Conservation (phyloP, 2,329 filamentous ascomycete genomes). For the Fusarium sublunatum region DNA sequence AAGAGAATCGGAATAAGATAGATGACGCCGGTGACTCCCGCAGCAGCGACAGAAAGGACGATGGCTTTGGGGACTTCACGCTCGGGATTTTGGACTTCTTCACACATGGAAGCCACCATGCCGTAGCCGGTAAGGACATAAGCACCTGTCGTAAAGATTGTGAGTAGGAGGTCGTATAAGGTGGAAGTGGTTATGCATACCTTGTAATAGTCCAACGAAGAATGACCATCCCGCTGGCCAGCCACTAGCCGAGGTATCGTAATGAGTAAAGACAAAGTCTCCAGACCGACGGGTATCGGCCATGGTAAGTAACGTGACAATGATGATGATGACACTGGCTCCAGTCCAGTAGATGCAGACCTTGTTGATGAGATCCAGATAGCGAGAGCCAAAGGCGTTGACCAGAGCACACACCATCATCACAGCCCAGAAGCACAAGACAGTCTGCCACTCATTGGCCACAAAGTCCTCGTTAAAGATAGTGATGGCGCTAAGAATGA, state of each 20-base stretch:
- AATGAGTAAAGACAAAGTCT: slow-evolving; percentile 74
- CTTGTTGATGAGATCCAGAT: slow-evolving; percentile 76
- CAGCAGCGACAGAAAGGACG: slow-evolving; percentile 73
- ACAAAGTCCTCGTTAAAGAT: slow-evolving; percentile 71
- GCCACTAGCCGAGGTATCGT: slow-evolving; percentile 74
- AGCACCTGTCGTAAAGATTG: slow-evolving; percentile 46
- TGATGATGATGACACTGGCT: slow-evolving; percentile 75
- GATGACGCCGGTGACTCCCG: slow-evolving; percentile 69
- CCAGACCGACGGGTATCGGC: slow-evolving; percentile 72
- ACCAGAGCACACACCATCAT: slow-evolving; percentile 72
- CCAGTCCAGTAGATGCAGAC: slow-evolving; percentile 79
- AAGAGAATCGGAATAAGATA: slow-evolving; percentile 82
- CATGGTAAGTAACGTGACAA: slow-evolving; percentile 74
- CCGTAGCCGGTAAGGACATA: slow-evolving; percentile 61
- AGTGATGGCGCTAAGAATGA: slow-evolving; percentile 75
- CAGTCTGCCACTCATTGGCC: slow-evolving; percentile 75
- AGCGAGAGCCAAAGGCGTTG: slow-evolving; percentile 70
- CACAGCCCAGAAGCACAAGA: slow-evolving; percentile 77
- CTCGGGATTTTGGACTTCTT: slow-evolving; percentile 71
- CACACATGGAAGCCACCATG: slow-evolving; percentile 65
- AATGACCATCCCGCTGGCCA: slow-evolving; percentile 75
- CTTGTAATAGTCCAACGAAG: slow-evolving; percentile 65
- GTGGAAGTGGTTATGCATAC: slow-evolving; percentile 49
- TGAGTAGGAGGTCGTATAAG: slow-evolving; percentile 10
- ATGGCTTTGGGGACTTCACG: slow-evolving; percentile 75